A percentile compares a stretch with the other conserved stretches of the same genome.
phyloP scores from a whole-genome alignment of 768 basidiomycete genomes.

The Multifurca ochricompacta region DNA sequence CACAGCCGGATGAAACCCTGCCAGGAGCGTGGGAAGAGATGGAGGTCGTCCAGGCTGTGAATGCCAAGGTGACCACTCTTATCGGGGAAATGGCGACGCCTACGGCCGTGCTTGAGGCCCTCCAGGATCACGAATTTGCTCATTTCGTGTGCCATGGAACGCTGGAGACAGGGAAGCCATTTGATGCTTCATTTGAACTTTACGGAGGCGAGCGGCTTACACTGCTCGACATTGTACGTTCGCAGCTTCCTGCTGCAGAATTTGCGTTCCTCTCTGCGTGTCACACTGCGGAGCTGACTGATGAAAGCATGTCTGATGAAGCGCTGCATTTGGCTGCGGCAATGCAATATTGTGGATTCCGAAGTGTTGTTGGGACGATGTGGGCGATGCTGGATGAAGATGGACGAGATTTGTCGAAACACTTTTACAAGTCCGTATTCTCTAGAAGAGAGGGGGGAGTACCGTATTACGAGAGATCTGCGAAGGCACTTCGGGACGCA shows the following conservation, averaged over 20 bases:
- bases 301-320: slow-evolving; percentile 6
- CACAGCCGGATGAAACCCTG: background rate
- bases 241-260: slow-evolving; percentile 1
- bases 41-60: background rate
- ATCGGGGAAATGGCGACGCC: background rate
- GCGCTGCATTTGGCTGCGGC: slow-evolving; percentile 12
- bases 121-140: background rate
- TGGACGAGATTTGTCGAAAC: background rate
- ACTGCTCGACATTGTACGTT: background rate
- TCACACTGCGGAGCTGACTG: slow-evolving; percentile 7
- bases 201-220: background rate
- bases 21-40: background rate
- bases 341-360: slow-evolving; percentile 15
- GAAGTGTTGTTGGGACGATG: slow-evolving; percentile 13
- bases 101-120: background rate
- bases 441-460: background rate
- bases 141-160: slow-evolving; percentile 12
- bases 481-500: background rate
- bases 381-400: slow-evolving; percentile 15
- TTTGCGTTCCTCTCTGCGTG: slow-evolving; percentile 15
- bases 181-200: slow-evolving; percentile 2
- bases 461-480: background rate
- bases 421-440: background rate
- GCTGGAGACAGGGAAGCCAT: background rate
- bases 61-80: background rate